A percentile compares a stretch with the other conserved stretches of the same genome.
Conservation (phyloP, 139 green algal genomes). For the Tetraselmis chui region DNA sequence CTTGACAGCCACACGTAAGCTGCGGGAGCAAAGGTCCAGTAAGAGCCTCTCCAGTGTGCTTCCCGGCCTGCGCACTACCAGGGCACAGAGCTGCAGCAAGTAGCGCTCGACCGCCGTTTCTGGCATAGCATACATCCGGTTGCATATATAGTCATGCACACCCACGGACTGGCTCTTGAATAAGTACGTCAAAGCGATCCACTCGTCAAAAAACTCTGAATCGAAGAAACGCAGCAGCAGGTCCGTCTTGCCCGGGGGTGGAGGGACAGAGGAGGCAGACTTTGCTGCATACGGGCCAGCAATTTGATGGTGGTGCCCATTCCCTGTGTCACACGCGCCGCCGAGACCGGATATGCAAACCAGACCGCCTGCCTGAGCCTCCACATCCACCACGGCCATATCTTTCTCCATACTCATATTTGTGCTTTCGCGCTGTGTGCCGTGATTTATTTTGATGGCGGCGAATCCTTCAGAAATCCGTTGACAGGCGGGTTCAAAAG, state of each 20-base stretch:
- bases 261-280: not conserved
- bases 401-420: not conserved
- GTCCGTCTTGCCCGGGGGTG: conserved; percentile 39
- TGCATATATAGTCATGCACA: conserved; percentile 87
- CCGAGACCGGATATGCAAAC: not conserved
- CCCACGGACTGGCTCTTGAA: conserved; percentile 56
- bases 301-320: not conserved
- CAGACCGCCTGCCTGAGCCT: no score
- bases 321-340: not conserved
- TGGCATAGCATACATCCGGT: conserved; percentile 71
- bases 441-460: not conserved
- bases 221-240: conserved; percentile 82
- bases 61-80: conserved; percentile 53
- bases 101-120: conserved; percentile 72
- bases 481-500: not conserved
- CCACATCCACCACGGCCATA: not conserved
- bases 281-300: not conserved
- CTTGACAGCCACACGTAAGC: conserved; percentile 80
- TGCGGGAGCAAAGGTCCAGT: conserved; percentile 67
- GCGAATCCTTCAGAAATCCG: not conserved
- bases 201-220: conserved; percentile 75
- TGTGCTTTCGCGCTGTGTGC: not conserved
- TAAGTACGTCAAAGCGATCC: conserved; percentile 83
- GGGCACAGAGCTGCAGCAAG: conserved; percentile 77
- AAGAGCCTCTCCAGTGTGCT: conserved; percentile 68